phyloP scores from a whole-genome alignment of 106 monocot species.

The Phalaenopsis equestris region DNA sequence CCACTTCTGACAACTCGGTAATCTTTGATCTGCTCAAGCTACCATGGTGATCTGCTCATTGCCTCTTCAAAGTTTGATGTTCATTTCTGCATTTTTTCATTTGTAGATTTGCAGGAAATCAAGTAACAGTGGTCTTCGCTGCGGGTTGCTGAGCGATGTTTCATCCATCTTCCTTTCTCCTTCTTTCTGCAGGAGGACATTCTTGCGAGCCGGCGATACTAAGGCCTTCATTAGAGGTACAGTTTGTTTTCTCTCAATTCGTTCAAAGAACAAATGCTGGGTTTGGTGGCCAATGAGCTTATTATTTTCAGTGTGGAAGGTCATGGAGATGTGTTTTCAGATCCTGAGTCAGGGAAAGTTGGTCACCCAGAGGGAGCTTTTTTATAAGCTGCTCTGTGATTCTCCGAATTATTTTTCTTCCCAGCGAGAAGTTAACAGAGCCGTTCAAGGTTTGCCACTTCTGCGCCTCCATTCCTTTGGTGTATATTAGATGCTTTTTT shows the following conservation, averaged over 20 bases:
- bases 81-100: neutral
- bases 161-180: constrained; percentile 68
- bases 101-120: constrained; percentile 52
- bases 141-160: constrained; percentile 57
- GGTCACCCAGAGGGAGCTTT: constrained; percentile 89
- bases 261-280: neutral
- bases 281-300: neutral
- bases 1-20: neutral
- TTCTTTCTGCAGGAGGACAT: constrained; percentile 51
- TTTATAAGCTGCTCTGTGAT: constrained; percentile 83
- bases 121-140: constrained; percentile 44
- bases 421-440: constrained; percentile 53
- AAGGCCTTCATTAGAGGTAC: constrained; percentile 82
- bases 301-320: constrained; percentile 70
- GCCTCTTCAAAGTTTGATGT: neutral
- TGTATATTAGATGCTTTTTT: neutral
- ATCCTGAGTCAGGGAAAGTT: constrained; percentile 56
- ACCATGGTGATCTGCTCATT: neutral
- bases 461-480: neutral
- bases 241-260: neutral
- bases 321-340: constrained; percentile 68
- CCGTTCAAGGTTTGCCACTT: constrained; percentile 58
- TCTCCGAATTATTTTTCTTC: constrained; percentile 77
- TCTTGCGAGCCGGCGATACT: constrained; percentile 41
- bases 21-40: neutral